phyloP scores from a whole-genome alignment of 139 green algal genomes.

The Chlorella ohadii region DNA sequence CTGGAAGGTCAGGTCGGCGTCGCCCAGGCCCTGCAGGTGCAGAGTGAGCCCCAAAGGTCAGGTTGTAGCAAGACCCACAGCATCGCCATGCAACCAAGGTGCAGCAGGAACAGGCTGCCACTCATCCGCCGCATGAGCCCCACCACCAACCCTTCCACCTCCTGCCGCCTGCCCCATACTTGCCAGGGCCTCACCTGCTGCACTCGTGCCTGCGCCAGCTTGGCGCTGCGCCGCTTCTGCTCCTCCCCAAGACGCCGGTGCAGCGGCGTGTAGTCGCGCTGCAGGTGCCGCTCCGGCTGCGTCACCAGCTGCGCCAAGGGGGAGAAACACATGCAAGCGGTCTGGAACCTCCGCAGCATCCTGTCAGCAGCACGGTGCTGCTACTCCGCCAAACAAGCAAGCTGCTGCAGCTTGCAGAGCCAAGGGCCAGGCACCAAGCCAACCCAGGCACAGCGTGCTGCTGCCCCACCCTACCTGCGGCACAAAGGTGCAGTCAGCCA shows the following conservation, averaged over 20 bases:
- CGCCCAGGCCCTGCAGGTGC: constrained; percentile 6
- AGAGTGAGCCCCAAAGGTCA: no score
- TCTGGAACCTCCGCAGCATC: no score
- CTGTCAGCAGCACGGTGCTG: no score
- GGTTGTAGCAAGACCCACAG: no score
- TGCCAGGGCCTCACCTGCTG: not conserved
- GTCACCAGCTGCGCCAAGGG: constrained; percentile 18
- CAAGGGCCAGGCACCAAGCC: no score
- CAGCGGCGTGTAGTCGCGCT: constrained; percentile 26
- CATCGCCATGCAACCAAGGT: not conserved
- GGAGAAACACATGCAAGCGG: no score
- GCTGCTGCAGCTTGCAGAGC: no score
- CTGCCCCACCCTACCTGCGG: constrained; percentile 22
- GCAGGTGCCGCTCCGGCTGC: constrained; percentile 5
- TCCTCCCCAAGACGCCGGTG: constrained; percentile 42
- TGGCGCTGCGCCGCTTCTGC: constrained; percentile 27
- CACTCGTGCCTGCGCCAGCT: constrained; percentile 33
- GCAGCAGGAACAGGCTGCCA: not conserved
- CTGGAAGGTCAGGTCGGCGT: constrained; percentile 41
- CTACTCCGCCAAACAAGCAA: no score
- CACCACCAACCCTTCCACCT: not conserved
- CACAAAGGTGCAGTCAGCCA: constrained; percentile 52
- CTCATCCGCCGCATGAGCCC: not conserved
- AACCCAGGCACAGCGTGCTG: no score
- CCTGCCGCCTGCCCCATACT: not conserved